phyloP scores from a whole-genome alignment of 805 yeast species.

The Cyberlindnera mrakii region DNA sequence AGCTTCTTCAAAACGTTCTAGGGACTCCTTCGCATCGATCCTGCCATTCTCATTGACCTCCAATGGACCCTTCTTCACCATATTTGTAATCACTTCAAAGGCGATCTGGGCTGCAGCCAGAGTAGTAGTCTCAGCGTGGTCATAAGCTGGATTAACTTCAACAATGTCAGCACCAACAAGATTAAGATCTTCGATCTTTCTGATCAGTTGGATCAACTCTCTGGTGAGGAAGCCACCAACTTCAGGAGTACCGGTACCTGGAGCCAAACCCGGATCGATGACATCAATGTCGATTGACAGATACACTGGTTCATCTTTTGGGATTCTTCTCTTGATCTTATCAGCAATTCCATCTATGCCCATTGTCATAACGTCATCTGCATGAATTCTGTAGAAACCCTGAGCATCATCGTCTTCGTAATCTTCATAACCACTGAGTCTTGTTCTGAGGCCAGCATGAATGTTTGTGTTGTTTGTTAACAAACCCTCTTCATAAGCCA shows the following conservation, averaged over 20 bases:
- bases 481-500: slow-evolving; percentile 57
- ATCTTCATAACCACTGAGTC: slow-evolving; percentile 59
- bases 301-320: slow-evolving; percentile 62
- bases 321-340: slow-evolving; percentile 48
- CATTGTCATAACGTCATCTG: slow-evolving; percentile 67
- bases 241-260: slow-evolving; percentile 79
- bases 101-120: slow-evolving; percentile 69
- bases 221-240: slow-evolving; percentile 69
- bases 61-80: slow-evolving; percentile 56
- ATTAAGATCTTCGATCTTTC: slow-evolving; percentile 53
- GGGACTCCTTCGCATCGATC: slow-evolving; percentile 1
- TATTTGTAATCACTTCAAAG: slow-evolving; percentile 63
- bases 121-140: slow-evolving; percentile 59
- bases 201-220: slow-evolving; percentile 53
- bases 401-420: slow-evolving; percentile 61
- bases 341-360: slow-evolving; percentile 57
- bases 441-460: slow-evolving; percentile 74
- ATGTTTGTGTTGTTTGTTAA: slow-evolving; percentile 44
- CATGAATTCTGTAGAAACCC: slow-evolving; percentile 62
- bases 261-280: slow-evolving; percentile 67
- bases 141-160: slow-evolving; percentile 65
- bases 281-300: slow-evolving; percentile 77
- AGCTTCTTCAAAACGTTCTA: neutral
- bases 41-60: slow-evolving; percentile 8
- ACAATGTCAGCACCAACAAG: slow-evolving; percentile 74